phyloP scores from a whole-genome alignment of 2,329 filamentous ascomycete species.

The Scytalidium sp. region DNA sequence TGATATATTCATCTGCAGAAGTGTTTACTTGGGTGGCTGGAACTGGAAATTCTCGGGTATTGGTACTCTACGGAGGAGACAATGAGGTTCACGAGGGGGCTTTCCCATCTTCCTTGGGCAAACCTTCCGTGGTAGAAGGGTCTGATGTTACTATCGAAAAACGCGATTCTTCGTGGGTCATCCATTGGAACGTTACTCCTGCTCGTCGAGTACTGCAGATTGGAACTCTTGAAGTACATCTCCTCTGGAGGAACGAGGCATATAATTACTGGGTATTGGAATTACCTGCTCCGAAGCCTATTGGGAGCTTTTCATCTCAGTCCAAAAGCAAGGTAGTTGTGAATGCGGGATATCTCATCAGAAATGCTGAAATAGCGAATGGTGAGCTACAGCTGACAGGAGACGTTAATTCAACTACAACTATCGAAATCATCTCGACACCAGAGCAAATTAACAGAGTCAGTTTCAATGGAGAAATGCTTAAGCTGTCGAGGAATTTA shows the following conservation, averaged over 20 bases:
- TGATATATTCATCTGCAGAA: conserved; percentile 66
- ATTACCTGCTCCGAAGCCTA: background rate
- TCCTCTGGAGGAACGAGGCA: conserved; percentile 42
- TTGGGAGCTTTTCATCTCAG: background rate
- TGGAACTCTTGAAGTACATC: background rate
- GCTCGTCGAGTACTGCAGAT: background rate
- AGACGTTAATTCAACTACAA: conserved; percentile 66
- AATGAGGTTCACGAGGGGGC: conserved; percentile 58
- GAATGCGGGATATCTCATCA: conserved; percentile 60
- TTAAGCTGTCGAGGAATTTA: conserved; percentile 29
- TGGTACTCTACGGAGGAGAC: conserved; percentile 60
- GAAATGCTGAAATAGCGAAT: conserved; percentile 52
- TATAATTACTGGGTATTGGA: conserved; percentile 60
- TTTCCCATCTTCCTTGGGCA: conserved; percentile 8
- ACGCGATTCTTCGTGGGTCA: background rate
- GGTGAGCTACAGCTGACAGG: conserved; percentile 58
- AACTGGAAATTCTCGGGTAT: conserved; percentile 40
- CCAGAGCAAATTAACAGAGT: conserved; percentile 59
- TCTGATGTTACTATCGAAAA: background rate
- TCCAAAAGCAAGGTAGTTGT: conserved; percentile 46
- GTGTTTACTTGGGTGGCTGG: conserved; percentile 65
- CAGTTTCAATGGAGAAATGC: conserved; percentile 34
- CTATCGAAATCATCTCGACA: conserved; percentile 64
- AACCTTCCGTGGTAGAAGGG: background rate
- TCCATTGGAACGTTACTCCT: conserved; percentile 1